Base-by-base conservation (phyloP, 805 yeast genomes). In the Teunomyces tritomae region DNA sequence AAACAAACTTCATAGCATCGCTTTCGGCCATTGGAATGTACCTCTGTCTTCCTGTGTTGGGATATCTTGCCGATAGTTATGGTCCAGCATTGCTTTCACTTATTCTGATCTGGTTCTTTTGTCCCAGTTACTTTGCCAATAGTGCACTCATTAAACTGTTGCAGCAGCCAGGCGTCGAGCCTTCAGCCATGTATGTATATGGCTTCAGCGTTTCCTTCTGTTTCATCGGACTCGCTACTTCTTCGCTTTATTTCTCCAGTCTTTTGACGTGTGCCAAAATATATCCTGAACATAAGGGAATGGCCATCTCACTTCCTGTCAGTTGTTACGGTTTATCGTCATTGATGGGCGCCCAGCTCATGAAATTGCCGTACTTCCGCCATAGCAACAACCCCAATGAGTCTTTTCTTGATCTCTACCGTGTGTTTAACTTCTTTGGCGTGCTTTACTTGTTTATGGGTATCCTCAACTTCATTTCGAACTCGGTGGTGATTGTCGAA, bases 271-370 rank as follows among this genome's bases (percentile, higher is more conserved):
- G 96, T 68, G 95, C 97, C 2, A 83, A 87, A 57, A 78, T 90
- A n/a, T 87, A 82, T 59, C 95, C 96, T 0, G 71, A 80, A 34
- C 74, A 76, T 42, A 87, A 89, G 49, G 85, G 96, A 2, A 65
- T 92, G 47, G 87, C 96, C 28, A 89, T 92, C 39, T 85, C 95
- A 45, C 77, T 87, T 39, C 99, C 99, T 0, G 91, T 92, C 2
- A 80, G 96, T 0, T 85, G 85, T 52, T 91, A 86, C 64, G 99
- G 98, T 1, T 59, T 89, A 28, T 85, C 96, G 4, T 80, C 96
- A 1, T 70, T 94, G 47, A 65, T 91, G 42, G 85, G 87, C 3
- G 78, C 96, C 0, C 90, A 83, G 61, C 60, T 80, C 39, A 64
- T 80, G 61, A 78, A 74, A 49, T 60, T 76, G 20, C 53, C 55